Evolutionary conservation across 2,329 filamentous ascomycete species (phyloP).

Genomic region (Lomentospora prolificans): DNA sequence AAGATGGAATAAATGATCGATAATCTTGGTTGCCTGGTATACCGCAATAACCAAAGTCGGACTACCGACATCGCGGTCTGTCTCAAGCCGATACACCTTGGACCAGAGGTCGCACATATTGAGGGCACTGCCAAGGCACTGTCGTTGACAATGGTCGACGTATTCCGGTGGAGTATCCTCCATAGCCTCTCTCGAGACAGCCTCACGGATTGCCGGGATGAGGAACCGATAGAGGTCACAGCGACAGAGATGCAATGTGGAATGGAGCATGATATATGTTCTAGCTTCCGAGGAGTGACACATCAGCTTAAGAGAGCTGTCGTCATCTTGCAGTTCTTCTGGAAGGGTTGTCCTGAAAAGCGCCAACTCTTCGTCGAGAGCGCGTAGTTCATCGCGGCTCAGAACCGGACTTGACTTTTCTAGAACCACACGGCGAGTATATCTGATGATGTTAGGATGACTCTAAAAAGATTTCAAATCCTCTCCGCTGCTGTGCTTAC

Average conservation of each 20-base stretch:
- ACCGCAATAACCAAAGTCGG: conserved; percentile 1
- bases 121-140: conserved; percentile 10
- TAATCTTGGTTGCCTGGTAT: conserved; percentile 9
- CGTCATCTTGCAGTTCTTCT: conserved; percentile 13
- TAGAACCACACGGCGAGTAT: not conserved
- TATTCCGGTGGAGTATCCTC: conserved; percentile 7
- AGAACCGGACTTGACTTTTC: not conserved
- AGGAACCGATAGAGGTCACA: conserved; percentile 19
- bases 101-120: conserved; percentile 10
- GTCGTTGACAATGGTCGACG: conserved; percentile 9
- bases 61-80: not conserved
- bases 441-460: not conserved
- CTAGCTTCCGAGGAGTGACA: conserved; percentile 16
- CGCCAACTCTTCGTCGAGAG: conserved; percentile 14
- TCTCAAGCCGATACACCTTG: conserved; percentile 3
- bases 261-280: conserved; percentile 15
- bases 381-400: conserved; percentile 11
- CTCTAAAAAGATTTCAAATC: too few relatives aligned
- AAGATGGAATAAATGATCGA: conserved; percentile 4
- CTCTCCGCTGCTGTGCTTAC: conserved; percentile 15
- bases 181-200: conserved; percentile 7
- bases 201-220: conserved; percentile 17
- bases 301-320: conserved; percentile 15
- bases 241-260: conserved; percentile 12
- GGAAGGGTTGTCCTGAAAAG: conserved; percentile 14